phyloP scores from a whole-genome alignment of 345 rosid species.

The Salix brachista region DNA sequence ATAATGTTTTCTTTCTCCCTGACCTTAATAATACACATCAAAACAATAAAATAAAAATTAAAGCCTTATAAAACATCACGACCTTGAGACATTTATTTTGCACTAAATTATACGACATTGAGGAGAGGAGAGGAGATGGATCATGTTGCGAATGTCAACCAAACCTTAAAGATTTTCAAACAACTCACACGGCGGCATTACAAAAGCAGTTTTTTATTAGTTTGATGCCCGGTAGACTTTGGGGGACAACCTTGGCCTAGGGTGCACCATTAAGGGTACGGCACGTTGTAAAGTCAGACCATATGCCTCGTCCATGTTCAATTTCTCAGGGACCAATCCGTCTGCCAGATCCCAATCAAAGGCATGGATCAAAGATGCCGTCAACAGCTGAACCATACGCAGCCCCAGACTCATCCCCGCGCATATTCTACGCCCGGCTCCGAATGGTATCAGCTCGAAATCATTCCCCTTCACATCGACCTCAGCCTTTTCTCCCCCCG shows the following conservation, averaged over 20 bases:
- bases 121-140: no score
- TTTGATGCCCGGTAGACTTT: not conserved
- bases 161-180: no score
- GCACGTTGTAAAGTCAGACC: constrained; percentile 24
- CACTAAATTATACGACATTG: no score
- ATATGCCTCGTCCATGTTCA: constrained; percentile 27
- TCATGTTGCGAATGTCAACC: no score
- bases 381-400: constrained; percentile 19
- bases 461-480: constrained; percentile 23
- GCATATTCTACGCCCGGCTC: constrained; percentile 32
- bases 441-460: constrained; percentile 30
- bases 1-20: no score
- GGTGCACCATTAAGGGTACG: constrained; percentile 19
- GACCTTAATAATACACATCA: no score
- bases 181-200: no score
- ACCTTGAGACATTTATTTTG: no score
- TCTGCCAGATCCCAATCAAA: constrained; percentile 19
- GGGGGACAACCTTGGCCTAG: constrained; percentile 13
- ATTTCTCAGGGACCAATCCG: constrained; percentile 9
- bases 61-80: no score
- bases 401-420: constrained; percentile 23
- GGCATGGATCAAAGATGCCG: constrained; percentile 19
- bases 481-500: constrained; percentile 5
- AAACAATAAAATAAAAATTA: no score
- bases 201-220: not conserved